A percentile compares a stretch with the other conserved stretches of the same genome.
phyloP scores from a whole-genome alignment of 768 basidiomycete species.

The Psilocybe sp. region DNA sequence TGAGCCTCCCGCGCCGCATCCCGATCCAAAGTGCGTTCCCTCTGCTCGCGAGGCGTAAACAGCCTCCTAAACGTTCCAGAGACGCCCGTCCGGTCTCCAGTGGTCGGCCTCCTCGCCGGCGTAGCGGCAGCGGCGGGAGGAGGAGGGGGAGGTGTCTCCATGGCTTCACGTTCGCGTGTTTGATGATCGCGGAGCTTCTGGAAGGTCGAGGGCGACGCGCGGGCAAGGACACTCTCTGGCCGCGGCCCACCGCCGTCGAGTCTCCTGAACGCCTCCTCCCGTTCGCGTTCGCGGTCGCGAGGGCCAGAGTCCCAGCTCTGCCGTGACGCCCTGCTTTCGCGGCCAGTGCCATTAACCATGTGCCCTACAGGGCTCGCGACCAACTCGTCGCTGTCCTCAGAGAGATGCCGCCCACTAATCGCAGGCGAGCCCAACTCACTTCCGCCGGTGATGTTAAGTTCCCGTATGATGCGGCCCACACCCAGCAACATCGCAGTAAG shows the following conservation, averaged over 20 bases:
- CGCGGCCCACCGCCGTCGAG: slow-evolving; percentile 25
- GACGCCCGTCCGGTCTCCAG: neutral
- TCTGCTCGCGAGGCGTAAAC: slow-evolving; percentile 56
- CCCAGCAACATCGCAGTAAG: slow-evolving; percentile 77
- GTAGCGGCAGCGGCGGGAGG: slow-evolving; percentile 17
- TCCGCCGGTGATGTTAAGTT: slow-evolving; percentile 33
- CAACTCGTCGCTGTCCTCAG: slow-evolving; percentile 48
- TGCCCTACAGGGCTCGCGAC: slow-evolving; percentile 21
- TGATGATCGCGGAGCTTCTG: slow-evolving; percentile 20
- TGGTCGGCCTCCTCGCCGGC: neutral
- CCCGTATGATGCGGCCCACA: slow-evolving; percentile 66
- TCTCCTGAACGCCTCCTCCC: slow-evolving; percentile 40
- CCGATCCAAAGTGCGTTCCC: slow-evolving; percentile 35
- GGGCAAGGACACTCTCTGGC: slow-evolving; percentile 32
- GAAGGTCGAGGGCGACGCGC: slow-evolving; percentile 32
- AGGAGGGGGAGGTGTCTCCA: slow-evolving; percentile 23
- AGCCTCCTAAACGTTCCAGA: slow-evolving; percentile 43
- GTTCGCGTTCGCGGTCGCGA: slow-evolving; percentile 28
- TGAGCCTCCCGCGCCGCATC: slow-evolving; percentile 6
- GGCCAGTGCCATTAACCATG: slow-evolving; percentile 28
- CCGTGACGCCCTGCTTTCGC: slow-evolving; percentile 54
- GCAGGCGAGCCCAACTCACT: slow-evolving; percentile 27
- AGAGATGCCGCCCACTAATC: slow-evolving; percentile 48
- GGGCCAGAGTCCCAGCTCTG: slow-evolving; percentile 43
- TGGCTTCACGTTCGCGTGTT: slow-evolving; percentile 13